These are phyloP conservation scores for Cryptococcus depauperatus DNA, from an alignment of 1,284 basidiomycete genomes.

Conservation along the genomic window DNA sequence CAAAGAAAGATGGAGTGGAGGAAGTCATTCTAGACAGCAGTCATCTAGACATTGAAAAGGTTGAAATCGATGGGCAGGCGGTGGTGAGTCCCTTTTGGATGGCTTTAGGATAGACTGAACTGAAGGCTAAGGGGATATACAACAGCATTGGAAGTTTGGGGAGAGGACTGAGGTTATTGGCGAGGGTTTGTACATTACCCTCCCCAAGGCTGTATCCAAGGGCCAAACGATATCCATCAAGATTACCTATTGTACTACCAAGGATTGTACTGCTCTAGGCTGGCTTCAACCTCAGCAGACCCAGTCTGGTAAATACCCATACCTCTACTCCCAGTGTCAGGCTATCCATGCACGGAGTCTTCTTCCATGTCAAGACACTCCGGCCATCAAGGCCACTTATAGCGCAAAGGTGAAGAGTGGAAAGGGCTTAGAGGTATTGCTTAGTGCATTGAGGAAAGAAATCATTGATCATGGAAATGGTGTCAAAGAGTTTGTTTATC, in stretches of 20 bases:
- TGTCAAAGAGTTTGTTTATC: slow-evolving; percentile 42
- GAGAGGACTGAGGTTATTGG: slow-evolving; percentile 44
- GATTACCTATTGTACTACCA: slow-evolving; percentile 66
- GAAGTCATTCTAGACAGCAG: slow-evolving; percentile 72
- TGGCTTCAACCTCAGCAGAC: slow-evolving; percentile 90
- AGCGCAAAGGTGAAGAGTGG: slow-evolving; percentile 55
- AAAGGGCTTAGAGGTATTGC: slow-evolving; percentile 69
- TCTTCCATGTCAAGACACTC: slow-evolving; percentile 61
- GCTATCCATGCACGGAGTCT: slow-evolving; percentile 80
- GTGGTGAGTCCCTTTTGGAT: slow-evolving; percentile 45
- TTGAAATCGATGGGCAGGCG: slow-evolving; percentile 51
- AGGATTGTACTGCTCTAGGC: slow-evolving; percentile 75
- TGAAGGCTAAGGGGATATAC: background rate
- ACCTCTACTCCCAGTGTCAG: slow-evolving; percentile 90
- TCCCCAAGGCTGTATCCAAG: slow-evolving; percentile 26
- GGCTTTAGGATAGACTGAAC: background rate
- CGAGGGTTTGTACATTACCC: slow-evolving; percentile 39
- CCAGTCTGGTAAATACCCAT: slow-evolving; percentile 70
- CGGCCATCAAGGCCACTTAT: slow-evolving; percentile 55
- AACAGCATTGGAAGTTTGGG: slow-evolving; percentile 54
- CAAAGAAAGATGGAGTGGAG: slow-evolving; percentile 55
- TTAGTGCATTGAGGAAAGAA: slow-evolving; percentile 71
- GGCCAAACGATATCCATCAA: slow-evolving; percentile 52
- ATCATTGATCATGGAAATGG: slow-evolving; percentile 60
- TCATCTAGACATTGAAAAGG: slow-evolving; percentile 59